These are phyloP conservation scores for Caulochytrium protostelioides DNA, from an alignment of 371 early-diverging fungal species.

Conservation along the genomic window DNA sequence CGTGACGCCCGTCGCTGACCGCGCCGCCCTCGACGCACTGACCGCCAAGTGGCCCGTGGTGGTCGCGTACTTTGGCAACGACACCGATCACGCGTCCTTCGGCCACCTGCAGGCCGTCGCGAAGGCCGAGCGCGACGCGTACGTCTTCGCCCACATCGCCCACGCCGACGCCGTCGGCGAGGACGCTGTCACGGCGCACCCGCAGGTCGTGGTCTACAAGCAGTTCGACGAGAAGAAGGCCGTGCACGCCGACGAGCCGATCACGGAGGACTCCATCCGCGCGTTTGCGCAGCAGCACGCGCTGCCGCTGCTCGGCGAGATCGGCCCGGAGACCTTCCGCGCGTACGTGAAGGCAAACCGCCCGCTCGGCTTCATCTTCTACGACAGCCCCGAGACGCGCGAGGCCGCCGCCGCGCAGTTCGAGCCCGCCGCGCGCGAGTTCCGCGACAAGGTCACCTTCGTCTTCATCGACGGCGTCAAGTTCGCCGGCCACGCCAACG, in stretches of 20 bases:
- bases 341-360: conserved; percentile 56
- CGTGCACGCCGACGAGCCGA: conserved; percentile 29
- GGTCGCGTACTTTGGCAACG: conserved; percentile 52
- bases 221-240: conserved; percentile 68
- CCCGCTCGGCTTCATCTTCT: conserved; percentile 75
- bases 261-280: conserved; percentile 24
- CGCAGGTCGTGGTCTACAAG: conserved; percentile 61
- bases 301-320: conserved; percentile 68
- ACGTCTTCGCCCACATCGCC: conserved; percentile 50
- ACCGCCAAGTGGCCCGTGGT: no score
- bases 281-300: conserved; percentile 49
- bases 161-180: conserved; percentile 31
- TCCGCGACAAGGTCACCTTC: conserved; percentile 66
- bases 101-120: conserved; percentile 42
- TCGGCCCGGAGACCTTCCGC: conserved; percentile 64
- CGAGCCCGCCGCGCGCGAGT: conserved; percentile 53
- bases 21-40: no score
- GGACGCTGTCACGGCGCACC: conserved; percentile 26
- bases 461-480: conserved; percentile 68
- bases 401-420: conserved; percentile 25
- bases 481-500: conserved; percentile 62
- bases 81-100: conserved; percentile 34
- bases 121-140: conserved; percentile 53
- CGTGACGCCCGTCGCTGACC: no score
- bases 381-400: conserved; percentile 36